These are phyloP conservation scores for Cladosporium halotolerans DNA, from an alignment of 2,329 filamentous ascomycete genomes.

Conservation along the genomic window DNA sequence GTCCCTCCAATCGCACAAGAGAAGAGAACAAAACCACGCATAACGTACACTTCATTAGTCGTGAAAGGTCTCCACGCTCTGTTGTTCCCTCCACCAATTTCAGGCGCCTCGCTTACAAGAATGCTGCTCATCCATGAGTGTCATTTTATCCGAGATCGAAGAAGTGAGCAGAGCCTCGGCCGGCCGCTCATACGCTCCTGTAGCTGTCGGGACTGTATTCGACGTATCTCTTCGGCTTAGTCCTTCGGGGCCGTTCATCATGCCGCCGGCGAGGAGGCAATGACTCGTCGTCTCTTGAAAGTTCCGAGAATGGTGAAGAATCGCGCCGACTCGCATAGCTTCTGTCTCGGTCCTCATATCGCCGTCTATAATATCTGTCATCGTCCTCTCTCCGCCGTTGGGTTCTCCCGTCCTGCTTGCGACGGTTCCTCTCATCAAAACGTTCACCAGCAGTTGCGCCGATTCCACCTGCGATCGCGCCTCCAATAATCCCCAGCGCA, in stretches of 20 bases:
- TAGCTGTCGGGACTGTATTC: slow-evolving; percentile 4
- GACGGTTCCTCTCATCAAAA: slow-evolving; percentile 4
- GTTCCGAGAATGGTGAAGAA: not conserved
- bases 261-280: slow-evolving; percentile 39
- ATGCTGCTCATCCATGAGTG: no score
- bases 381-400: not conserved
- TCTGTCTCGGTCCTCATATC: not conserved
- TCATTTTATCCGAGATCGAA: no score
- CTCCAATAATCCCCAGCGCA: slow-evolving; percentile 7
- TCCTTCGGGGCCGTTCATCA: slow-evolving; percentile 42
- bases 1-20: no score
- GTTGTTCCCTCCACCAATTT: no score
- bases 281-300: slow-evolving; percentile 6
- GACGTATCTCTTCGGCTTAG: slow-evolving; percentile 7
- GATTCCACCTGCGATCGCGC: slow-evolving; percentile 10
- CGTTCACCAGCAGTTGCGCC: slow-evolving; percentile 9
- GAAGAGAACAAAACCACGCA: no score
- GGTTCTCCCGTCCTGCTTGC: not conserved
- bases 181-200: not conserved
- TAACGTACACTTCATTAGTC: no score
- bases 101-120: no score
- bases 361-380: not conserved
- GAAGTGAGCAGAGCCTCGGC: no score
- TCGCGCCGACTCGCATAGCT: not conserved
- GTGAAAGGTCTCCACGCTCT: no score